phyloP scores from a whole-genome alignment of 305 asterid genomes.

The Fraxinus dipetala region DNA sequence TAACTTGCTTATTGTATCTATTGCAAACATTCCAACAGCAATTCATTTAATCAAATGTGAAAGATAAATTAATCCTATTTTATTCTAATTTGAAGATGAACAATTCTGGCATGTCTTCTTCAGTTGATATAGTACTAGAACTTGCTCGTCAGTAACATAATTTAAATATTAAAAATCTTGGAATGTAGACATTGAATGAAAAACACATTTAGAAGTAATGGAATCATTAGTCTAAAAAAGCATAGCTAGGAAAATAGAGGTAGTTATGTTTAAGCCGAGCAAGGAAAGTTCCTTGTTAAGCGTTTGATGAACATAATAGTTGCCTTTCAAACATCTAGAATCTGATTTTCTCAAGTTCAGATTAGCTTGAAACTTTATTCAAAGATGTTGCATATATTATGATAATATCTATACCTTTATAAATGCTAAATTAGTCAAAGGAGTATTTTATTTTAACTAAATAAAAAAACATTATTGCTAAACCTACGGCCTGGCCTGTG shows the following conservation, averaged over 20 bases:
- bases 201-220: not conserved
- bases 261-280: not conserved
- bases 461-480: not conserved
- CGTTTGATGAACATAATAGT: not conserved
- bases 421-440: not conserved
- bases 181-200: not conserved
- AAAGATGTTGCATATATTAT: not conserved
- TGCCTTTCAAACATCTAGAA: conserved; percentile 11
- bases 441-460: not conserved
- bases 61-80: not conserved
- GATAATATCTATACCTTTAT: conserved; percentile 5
- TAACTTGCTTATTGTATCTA: conserved; percentile 23
- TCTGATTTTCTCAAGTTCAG: conserved; percentile 9
- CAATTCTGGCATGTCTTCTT: conserved; percentile 1
- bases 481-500: not conserved
- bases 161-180: not conserved
- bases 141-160: not conserved
- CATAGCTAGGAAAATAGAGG: not conserved
- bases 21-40: conserved; percentile 11
- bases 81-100: conserved; percentile 7
- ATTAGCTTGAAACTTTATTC: not conserved
- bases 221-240: not conserved
- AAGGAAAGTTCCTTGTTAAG: not conserved
- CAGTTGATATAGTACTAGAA: not conserved
- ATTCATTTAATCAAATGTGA: conserved; percentile 13